phyloP scores from a whole-genome alignment of 164 flowering plant genomes.

The Chimonanthus praecox region DNA sequence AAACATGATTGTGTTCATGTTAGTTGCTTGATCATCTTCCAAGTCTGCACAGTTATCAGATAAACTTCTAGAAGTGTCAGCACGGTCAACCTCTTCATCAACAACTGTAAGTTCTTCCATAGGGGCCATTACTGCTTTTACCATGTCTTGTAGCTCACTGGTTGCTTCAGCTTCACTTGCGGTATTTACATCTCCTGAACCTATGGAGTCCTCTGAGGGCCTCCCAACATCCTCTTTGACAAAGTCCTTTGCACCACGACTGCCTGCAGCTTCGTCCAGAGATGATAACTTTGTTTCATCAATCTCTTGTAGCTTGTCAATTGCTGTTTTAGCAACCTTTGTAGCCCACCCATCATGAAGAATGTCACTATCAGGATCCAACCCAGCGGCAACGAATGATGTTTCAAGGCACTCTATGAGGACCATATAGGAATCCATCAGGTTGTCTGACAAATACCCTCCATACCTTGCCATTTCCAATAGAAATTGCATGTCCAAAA shows the following conservation, averaged over 20 bases:
- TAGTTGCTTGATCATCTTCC: conserved; percentile 7
- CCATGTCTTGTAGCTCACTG: conserved; percentile 6
- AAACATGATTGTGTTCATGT: background rate
- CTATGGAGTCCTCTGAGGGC: conserved; percentile 7
- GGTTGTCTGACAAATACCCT: conserved; percentile 38
- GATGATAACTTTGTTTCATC: conserved; percentile 13
- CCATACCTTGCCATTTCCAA: conserved; percentile 42
- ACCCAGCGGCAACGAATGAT: conserved; percentile 30
- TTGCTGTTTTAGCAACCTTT: conserved; percentile 31
- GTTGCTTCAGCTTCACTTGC: conserved; percentile 9
- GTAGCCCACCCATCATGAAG: conserved; percentile 30
- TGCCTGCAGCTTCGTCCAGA: conserved; percentile 9
- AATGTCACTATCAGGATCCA: conserved; percentile 31
- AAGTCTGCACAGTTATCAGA: background rate
- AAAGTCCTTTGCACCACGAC: conserved; percentile 11
- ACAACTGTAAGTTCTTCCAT: background rate
- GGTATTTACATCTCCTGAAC: conserved; percentile 11
- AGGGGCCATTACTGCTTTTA: background rate
- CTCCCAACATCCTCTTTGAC: conserved; percentile 13
- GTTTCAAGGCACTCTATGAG: conserved; percentile 32
- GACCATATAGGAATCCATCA: conserved; percentile 18
- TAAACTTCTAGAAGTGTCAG: background rate
- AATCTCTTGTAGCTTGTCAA: conserved; percentile 36
- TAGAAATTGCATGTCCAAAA: conserved; percentile 50
- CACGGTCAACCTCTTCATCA: conserved; percentile 5